These are phyloP conservation scores for Stenogyne calaminthoides DNA, from an alignment of 305 asterid species.

Conservation along the genomic window DNA sequence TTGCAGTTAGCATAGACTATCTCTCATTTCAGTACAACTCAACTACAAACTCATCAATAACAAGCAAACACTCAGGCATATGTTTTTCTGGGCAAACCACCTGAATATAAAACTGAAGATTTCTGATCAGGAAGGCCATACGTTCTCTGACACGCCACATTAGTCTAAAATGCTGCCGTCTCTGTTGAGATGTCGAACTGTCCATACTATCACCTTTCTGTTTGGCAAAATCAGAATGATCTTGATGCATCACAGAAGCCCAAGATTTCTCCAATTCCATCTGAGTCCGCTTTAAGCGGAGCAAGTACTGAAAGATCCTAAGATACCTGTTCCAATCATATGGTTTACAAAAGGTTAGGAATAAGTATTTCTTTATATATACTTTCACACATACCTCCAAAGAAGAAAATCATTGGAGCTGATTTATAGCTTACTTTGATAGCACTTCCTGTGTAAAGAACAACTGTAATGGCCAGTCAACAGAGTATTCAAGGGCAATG, in stretches of 20 bases:
- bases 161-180: slow-evolving; percentile 74
- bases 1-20: background rate
- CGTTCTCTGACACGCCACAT: slow-evolving; percentile 98
- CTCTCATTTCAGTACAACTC: slow-evolving; percentile 9
- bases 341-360: slow-evolving; percentile 26
- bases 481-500: slow-evolving; percentile 87
- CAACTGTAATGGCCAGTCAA: slow-evolving; percentile 98
- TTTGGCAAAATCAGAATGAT: slow-evolving; percentile 79
- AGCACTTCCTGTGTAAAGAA: slow-evolving; percentile 91
- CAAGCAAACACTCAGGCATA: slow-evolving; percentile 19
- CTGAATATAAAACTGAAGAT: slow-evolving; percentile 97
- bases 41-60: slow-evolving; percentile 18
- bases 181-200: slow-evolving; percentile 64
- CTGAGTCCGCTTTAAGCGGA: slow-evolving; percentile 88
- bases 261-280: slow-evolving; percentile 97
- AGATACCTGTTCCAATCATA: slow-evolving; percentile 63
- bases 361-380: background rate
- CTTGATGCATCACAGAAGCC: slow-evolving; percentile 99
- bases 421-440: slow-evolving; percentile 71
- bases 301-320: slow-evolving; percentile 91
- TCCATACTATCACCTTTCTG: slow-evolving; percentile 48
- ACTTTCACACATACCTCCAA: slow-evolving; percentile 15
- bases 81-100: slow-evolving; percentile 39
- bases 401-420: slow-evolving; percentile 18
- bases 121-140: slow-evolving; percentile 96